Evolutionary conservation across 768 basidiomycete species (phyloP), one percentile per base, ranked within the genome.

Genomic region (Termitomyces sp.): DNA sequence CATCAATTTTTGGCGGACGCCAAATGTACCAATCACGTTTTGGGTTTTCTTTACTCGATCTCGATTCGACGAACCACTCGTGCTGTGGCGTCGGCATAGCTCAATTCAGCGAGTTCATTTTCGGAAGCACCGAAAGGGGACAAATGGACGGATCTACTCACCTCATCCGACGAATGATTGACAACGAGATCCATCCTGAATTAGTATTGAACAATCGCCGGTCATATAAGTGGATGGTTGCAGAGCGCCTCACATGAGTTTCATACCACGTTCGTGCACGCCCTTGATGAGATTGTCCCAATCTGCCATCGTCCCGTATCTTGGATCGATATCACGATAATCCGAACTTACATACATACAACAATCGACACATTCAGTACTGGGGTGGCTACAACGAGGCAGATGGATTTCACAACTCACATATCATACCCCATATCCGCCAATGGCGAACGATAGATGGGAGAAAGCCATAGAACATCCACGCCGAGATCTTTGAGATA

Each of bases 1-100:
- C 70, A 54, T 82, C 80, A 58, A 70, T 75, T 58, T 70, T 76
- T 2, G 85, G 80, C 3, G 84, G 81, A 15, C 81, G 77, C 88
- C 89, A 90, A 56, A 86, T 76, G 67, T 89, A 91, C 86, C 86
- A 89, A 63, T 89, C 80, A 13, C 88, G 78, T 66, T 86, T 88
- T 0, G 83, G 77, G 62, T 79, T 74, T 7, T 71, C 66, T 72
- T 81, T 64, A 69, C 76, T 65, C 59, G 79, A 71, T 29, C 70
- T 71, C 23, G 86, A 85, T 60, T 81, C 73, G 31, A 75, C 56
- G 70, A 89, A 91, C 89, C 89, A 91, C 11, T 73, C 76, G 60
- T 89, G 89, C 85, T 41, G 22, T 23, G 40, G 22, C 20, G 20
- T 22, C 7, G 18, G 39, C 3, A 6, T 11, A 22, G 29, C 3